Evolutionary conservation across 2,329 filamentous ascomycete species (phyloP).

Genomic region (Colletotrichum tamarilloi): DNA sequence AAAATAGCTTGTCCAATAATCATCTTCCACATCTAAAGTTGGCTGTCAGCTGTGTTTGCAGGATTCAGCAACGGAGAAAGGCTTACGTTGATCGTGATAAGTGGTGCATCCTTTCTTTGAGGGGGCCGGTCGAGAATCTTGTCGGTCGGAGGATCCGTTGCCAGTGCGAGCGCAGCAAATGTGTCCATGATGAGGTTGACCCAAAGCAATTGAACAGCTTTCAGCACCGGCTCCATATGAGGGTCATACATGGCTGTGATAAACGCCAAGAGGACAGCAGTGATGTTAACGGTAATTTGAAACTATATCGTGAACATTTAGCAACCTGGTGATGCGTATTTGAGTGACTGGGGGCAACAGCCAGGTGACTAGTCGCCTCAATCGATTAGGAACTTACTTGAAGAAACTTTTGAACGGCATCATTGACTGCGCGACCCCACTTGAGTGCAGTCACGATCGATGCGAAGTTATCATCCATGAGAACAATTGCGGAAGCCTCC

Average conservation of each 20-base stretch:
- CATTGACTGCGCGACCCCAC: slow-evolving; percentile 73
- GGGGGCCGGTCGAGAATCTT: slow-evolving; percentile 57
- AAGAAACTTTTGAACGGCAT: slow-evolving; percentile 72
- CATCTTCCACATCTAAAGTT: slow-evolving; percentile 67
- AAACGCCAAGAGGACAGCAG: slow-evolving; percentile 68
- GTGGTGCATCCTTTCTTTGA: slow-evolving; percentile 43
- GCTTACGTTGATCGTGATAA: slow-evolving; percentile 41
- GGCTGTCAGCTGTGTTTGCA: not conserved
- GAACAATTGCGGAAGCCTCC: slow-evolving; percentile 69
- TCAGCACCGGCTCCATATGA: slow-evolving; percentile 63
- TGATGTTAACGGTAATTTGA: slow-evolving; percentile 72
- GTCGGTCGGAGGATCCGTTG: slow-evolving; percentile 46
- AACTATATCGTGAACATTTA: slow-evolving; percentile 47
- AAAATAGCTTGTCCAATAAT: slow-evolving; percentile 71
- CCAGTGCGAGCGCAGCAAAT: slow-evolving; percentile 63
- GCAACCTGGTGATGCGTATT: not conserved
- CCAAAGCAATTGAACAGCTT: slow-evolving; percentile 70
- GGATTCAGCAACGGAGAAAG: no score
- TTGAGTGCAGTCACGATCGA: slow-evolving; percentile 72
- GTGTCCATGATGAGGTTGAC: slow-evolving; percentile 74
- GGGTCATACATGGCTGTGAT: slow-evolving; percentile 65
- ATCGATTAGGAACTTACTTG: slow-evolving; percentile 55
- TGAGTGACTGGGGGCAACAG: not conserved
- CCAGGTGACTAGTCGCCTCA: not conserved
- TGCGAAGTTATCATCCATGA: slow-evolving; percentile 71